Percentiles rank a stretch among this genome's conserved stretches.
phyloP scores from a whole-genome alignment of 2,329 filamentous ascomycete genomes.

The Aspergillus quadrilineatus region DNA sequence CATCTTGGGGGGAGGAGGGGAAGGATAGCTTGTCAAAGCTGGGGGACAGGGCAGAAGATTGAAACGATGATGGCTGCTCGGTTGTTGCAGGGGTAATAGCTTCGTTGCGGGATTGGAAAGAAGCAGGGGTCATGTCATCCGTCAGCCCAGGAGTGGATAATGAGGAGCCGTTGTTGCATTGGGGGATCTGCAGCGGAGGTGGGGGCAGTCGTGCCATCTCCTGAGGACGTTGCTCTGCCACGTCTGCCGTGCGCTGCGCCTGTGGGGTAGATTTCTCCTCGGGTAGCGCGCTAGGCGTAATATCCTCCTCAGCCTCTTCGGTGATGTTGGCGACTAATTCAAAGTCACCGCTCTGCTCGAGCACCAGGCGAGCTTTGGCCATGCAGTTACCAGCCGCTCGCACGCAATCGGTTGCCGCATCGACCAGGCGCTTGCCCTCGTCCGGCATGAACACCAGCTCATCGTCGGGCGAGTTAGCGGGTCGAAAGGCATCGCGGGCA shows the following conservation, averaged over 20 bases:
- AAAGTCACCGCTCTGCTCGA: slow-evolving; percentile 88
- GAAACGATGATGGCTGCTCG: slow-evolving; percentile 28
- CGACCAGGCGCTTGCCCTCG: slow-evolving; percentile 71
- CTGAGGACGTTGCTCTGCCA: slow-evolving; percentile 20
- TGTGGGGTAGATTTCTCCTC: slow-evolving; percentile 24
- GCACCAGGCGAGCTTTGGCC: slow-evolving; percentile 76
- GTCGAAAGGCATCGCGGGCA: slow-evolving; percentile 74
- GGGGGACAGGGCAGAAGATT: slow-evolving; percentile 28
- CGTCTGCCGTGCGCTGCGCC: slow-evolving; percentile 18
- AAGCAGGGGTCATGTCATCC: slow-evolving; percentile 41
- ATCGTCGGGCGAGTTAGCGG: slow-evolving; percentile 64
- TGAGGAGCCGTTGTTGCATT: slow-evolving; percentile 25
- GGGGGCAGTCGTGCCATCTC: slow-evolving; percentile 44
- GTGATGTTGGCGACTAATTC: slow-evolving; percentile 63
- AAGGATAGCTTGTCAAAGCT: slow-evolving; percentile 30
- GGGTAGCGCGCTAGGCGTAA: slow-evolving; percentile 8
- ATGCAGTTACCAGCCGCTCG: slow-evolving; percentile 89
- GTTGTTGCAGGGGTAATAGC: slow-evolving; percentile 31
- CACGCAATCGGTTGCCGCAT: slow-evolving; percentile 82
- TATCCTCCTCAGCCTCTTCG: slow-evolving; percentile 42
- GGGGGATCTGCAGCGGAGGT: slow-evolving; percentile 47
- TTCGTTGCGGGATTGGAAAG: slow-evolving; percentile 44
- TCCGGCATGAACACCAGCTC: slow-evolving; percentile 79
- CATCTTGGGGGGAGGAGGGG: slow-evolving; percentile 26
- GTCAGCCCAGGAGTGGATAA: slow-evolving; percentile 38